Evolutionary conservation across 495 filamentous ascomycete species (phyloP), one percentile per base, ranked within the genome.

Genomic region (Penicillium roqueforti): DNA sequence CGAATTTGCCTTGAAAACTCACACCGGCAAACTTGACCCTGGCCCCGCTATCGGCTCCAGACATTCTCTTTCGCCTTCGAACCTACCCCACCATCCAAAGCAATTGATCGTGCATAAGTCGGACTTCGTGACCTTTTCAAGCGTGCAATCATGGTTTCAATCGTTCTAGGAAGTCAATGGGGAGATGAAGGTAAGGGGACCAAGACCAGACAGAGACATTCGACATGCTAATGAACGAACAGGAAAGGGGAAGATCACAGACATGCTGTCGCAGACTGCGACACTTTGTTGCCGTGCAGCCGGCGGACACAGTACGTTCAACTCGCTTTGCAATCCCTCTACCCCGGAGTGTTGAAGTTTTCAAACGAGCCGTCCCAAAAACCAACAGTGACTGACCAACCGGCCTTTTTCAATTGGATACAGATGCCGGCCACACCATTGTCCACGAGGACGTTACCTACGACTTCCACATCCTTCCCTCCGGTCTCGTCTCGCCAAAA

Each of bases 381-480:
- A 28, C 34, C 31, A 14, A 16, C 14, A 51, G 28, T 56, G 37
- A 55, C 56, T 63, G 43, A 56, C 48, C 43, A 25, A 18, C 8
- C 32, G 25, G 11, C 49, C 18, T 53, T 20, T 51, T 49, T 23
- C 14, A 38, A 43, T 55, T 49, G 16, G 6, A 9, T 16, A 16
- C 54, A 75, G 70, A 81, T 57, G 78, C 77, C 52, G 76, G 77
- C 47, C 78, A 80, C 57, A 84, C 82, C 39, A 82, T 84, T 53
- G 80, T 87, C 57, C 80, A 81, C 60, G 77, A 83, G 46, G 73
- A 77, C 36, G 68, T 78, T 44, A 82, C 79, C 32, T 86, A 83
- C 62, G 78, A 85, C 67, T 89, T 90, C 71, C 89, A 92, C 72
- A 82, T 86, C 57, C 77, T 87, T 40, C 84, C 83, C 53, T 83